phyloP scores from a whole-genome alignment of 169 alveolate species.

The Plasmodium malariae region DNA sequence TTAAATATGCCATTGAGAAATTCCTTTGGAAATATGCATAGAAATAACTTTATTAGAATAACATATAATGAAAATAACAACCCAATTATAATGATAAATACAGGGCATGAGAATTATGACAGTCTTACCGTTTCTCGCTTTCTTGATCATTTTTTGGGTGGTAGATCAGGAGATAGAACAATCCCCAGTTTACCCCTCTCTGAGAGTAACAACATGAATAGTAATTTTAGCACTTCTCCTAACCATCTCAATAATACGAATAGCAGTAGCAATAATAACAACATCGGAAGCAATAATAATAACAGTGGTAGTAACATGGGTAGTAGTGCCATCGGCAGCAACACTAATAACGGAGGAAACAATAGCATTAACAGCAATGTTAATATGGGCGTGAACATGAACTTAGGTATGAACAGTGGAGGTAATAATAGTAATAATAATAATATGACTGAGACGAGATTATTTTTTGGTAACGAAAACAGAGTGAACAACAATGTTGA shows the following conservation, averaged over 20 bases:
- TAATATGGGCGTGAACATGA: too few species aligned
- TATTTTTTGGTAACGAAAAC: slow-evolving; percentile 21
- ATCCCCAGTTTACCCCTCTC: slow-evolving; percentile 15
- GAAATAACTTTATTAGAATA: slow-evolving; percentile 67
- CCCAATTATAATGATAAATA: slow-evolving; percentile 69
- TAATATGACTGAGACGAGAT: slow-evolving; percentile 19
- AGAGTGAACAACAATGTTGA: slow-evolving; percentile 29
- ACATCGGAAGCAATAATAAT: not conserved
- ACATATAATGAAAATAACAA: slow-evolving; percentile 68
- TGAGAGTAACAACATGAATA: slow-evolving; percentile 3
- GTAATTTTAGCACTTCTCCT: not conserved
- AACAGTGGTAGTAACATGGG: not conserved
- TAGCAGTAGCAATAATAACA: not conserved
- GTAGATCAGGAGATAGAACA: slow-evolving; percentile 10
- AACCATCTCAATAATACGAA: not conserved
- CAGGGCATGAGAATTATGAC: slow-evolving; percentile 70
- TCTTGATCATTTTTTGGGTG: slow-evolving; percentile 61
- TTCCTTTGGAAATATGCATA: slow-evolving; percentile 7
- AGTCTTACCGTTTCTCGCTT: slow-evolving; percentile 61
- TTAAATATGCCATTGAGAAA: slow-evolving; percentile 43
- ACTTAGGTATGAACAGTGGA: not conserved
- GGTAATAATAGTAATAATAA: slow-evolving; percentile 9
- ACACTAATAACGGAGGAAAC: slow-evolving; percentile 9
- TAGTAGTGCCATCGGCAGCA: not conserved
- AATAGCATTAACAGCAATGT: not conserved